phyloP scores from a whole-genome alignment of 495 filamentous ascomycete genomes.

The Choiromyces venosus region DNA sequence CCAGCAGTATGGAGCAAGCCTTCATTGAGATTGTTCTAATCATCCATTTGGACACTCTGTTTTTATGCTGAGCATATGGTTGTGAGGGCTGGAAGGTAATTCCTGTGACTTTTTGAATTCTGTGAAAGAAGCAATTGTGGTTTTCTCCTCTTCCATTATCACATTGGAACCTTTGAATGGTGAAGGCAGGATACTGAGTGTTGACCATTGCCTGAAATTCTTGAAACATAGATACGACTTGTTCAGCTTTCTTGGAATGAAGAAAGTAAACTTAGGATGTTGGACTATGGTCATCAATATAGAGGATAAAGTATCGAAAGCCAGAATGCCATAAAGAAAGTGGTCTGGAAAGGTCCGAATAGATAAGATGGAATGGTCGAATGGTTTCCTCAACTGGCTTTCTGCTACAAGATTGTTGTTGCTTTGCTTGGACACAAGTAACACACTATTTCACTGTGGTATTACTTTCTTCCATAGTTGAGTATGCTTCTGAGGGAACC shows the following conservation, averaged over 20 bases:
- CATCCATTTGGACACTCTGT: background rate
- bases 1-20: background rate
- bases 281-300: background rate
- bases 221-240: background rate
- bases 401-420: too few relatives aligned
- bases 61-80: constrained; percentile 6
- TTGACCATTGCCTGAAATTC: background rate
- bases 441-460: too few relatives aligned
- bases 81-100: background rate
- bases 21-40: background rate
- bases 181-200: background rate
- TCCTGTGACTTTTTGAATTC: background rate
- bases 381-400: too few relatives aligned
- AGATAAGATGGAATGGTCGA: background rate
- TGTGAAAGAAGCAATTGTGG: background rate
- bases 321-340: background rate
- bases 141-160: constrained; percentile 8
- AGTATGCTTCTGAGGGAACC: too few relatives aligned
- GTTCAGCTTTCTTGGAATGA: background rate
- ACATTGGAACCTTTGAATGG: background rate
- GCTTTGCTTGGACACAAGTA: too few relatives aligned
- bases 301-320: background rate
- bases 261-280: background rate
- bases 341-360: background rate
- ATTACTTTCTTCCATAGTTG: too few relatives aligned